Evolutionary conservation across 202 grass and related monocot species (phyloP).

Genomic region (Musa balbisiana): DNA sequence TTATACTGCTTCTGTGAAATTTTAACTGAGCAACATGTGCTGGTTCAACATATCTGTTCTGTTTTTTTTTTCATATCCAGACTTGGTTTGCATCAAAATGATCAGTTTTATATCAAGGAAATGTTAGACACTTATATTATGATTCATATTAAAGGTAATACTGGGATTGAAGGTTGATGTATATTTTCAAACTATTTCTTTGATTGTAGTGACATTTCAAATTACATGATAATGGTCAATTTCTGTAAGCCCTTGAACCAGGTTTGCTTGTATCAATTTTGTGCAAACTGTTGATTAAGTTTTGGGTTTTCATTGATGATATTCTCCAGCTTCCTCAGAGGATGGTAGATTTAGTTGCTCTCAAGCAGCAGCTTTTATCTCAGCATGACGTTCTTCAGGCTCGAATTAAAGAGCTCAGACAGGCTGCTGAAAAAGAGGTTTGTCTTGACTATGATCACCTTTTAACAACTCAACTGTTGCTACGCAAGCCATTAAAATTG

Average conservation of each 20-base stretch:
- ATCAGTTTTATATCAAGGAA: too few species aligned
- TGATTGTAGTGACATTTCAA: background rate
- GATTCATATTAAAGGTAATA: too few species aligned
- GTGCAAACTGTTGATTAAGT: background rate
- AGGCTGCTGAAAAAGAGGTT: slow-evolving; percentile 76
- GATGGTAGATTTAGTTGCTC: slow-evolving; percentile 62
- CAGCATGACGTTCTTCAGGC: slow-evolving; percentile 85
- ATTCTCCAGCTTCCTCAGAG: slow-evolving; percentile 68
- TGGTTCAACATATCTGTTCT: background rate
- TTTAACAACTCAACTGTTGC: background rate
- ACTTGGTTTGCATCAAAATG: background rate
- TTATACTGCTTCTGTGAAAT: too few species aligned
- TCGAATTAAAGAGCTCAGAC: slow-evolving; percentile 74
- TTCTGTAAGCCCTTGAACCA: background rate
- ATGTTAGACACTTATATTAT: too few species aligned
- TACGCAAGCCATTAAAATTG: background rate
- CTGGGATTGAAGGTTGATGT: too few species aligned
- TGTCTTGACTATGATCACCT: slow-evolving; percentile 18
- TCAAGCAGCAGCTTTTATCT: slow-evolving; percentile 83
- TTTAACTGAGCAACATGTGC: too few species aligned
- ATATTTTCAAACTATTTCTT: background rate
- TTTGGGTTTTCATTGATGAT: background rate
- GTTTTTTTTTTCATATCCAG: background rate
- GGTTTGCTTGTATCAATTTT: background rate
- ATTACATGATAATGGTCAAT: background rate